Percentiles rank a stretch among this genome's conserved stretches.
Conservation (phyloP, 1,284 basidiomycete species). For the Microbotryomycetes sp. region DNA sequence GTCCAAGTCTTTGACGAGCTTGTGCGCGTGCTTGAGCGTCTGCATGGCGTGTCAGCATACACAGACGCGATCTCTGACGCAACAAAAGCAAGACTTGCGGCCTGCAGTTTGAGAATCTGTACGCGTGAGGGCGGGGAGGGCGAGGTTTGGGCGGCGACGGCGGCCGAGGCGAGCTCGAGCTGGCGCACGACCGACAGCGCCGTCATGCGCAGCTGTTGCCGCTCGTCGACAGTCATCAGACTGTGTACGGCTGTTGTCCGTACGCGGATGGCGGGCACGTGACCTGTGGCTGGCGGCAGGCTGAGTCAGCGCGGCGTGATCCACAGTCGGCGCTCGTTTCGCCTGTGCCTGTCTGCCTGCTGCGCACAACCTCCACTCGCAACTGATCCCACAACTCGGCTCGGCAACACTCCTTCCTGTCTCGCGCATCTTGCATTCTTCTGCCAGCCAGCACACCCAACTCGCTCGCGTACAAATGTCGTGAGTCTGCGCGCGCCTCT, state of each 20-base stretch:
- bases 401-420: not conserved
- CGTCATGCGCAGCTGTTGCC: not conserved
- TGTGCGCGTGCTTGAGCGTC: slow-evolving; percentile 11
- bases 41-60: not conserved
- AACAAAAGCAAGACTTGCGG: no score
- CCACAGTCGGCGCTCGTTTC: not conserved
- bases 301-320: not conserved
- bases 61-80: not conserved
- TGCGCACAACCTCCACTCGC: no score
- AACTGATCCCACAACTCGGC: no score
- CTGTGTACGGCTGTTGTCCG: no score
- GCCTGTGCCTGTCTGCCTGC: not conserved
- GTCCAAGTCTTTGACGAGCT: not conserved
- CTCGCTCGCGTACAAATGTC: slow-evolving; percentile 3
- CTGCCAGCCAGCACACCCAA: slow-evolving; percentile 3
- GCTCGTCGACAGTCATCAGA: not conserved
- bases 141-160: not conserved
- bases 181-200: not conserved
- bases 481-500: slow-evolving; percentile 3
- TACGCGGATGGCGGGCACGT: no score
- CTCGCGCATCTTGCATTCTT: not conserved
- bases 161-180: not conserved
- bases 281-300: no score
- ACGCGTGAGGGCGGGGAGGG: not conserved
- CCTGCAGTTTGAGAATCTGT: not conserved